Percentiles rank a stretch among this genome's conserved stretches.
phyloP scores from a whole-genome alignment of 2,329 filamentous ascomycete genomes.

The Emmonsia crescens region DNA sequence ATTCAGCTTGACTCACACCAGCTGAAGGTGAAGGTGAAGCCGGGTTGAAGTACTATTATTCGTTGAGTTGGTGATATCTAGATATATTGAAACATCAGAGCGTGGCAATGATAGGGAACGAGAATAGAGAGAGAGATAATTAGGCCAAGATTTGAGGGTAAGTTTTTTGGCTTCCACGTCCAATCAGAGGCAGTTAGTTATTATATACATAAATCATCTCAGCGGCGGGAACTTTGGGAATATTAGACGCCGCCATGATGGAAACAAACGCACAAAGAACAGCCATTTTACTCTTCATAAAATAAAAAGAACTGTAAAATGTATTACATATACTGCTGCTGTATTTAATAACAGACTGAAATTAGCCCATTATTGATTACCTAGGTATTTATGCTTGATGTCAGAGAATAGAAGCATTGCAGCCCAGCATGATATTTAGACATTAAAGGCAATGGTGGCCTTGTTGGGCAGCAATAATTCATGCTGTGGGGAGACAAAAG shows the following conservation, averaged over 20 bases:
- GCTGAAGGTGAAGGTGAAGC: not conserved
- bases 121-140: too few species aligned
- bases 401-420: not conserved
- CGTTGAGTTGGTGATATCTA: not conserved
- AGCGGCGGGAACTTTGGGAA: too few species aligned
- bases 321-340: not conserved
- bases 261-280: not conserved
- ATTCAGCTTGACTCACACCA: not conserved
- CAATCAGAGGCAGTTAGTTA: too few species aligned
- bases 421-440: not conserved
- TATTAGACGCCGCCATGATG: too few species aligned
- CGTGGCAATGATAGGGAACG: not conserved
- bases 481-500: not conserved
- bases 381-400: not conserved
- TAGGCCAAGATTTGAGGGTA: too few species aligned
- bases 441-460: not conserved
- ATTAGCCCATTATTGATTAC: too few species aligned
- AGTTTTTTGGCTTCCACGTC: too few species aligned
- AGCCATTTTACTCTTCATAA: not conserved
- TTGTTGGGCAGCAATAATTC: not conserved
- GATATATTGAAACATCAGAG: not conserved
- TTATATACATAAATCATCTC: too few species aligned
- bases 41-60: not conserved
- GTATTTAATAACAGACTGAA: not conserved
- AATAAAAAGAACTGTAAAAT: not conserved